Conservation (phyloP, 148 eudicot genomes). For the Chenopodium quinoa region DNA sequence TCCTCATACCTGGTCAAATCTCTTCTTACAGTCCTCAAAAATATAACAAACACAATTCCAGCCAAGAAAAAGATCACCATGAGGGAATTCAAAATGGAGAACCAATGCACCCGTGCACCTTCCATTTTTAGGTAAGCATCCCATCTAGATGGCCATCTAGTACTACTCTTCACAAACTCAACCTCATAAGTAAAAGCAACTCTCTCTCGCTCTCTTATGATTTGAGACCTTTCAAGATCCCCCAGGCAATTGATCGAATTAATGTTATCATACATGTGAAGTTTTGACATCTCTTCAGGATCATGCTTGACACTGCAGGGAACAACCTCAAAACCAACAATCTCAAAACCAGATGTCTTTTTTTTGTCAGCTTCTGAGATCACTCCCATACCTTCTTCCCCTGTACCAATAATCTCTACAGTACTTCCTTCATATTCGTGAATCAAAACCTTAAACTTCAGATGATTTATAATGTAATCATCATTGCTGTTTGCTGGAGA, state of each 20-base stretch:
- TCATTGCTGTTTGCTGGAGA: constrained; percentile 41
- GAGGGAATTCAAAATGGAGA: constrained; percentile 55
- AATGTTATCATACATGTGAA: constrained; percentile 45
- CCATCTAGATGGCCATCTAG: constrained; percentile 70
- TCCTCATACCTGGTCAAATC: constrained; percentile 63
- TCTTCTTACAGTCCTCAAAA: constrained; percentile 58
- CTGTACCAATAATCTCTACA: constrained; percentile 54
- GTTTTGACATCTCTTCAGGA: constrained; percentile 51
- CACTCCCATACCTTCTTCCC: constrained; percentile 65
- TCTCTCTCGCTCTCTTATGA: constrained; percentile 47
- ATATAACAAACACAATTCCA: constrained; percentile 61
- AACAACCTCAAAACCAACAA: constrained; percentile 67
- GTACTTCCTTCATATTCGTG: constrained; percentile 70
- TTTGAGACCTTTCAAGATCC: constrained; percentile 50
- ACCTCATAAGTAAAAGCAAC: constrained; percentile 64
- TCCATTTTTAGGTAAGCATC: constrained; percentile 71
- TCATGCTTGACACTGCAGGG: constrained; percentile 63
- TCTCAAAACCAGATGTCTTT: constrained; percentile 47
- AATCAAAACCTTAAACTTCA: constrained; percentile 57
- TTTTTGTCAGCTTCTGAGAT: constrained; percentile 50
- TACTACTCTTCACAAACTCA: constrained; percentile 58
- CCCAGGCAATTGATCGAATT: constrained; percentile 47
- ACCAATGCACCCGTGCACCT: constrained; percentile 60
- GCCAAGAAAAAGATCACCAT: constrained; percentile 69
- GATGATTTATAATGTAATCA: constrained; percentile 60